These are phyloP conservation scores for Podospora tetraspora DNA, from an alignment of 495 filamentous ascomycete genomes.

Conservation along the genomic window DNA sequence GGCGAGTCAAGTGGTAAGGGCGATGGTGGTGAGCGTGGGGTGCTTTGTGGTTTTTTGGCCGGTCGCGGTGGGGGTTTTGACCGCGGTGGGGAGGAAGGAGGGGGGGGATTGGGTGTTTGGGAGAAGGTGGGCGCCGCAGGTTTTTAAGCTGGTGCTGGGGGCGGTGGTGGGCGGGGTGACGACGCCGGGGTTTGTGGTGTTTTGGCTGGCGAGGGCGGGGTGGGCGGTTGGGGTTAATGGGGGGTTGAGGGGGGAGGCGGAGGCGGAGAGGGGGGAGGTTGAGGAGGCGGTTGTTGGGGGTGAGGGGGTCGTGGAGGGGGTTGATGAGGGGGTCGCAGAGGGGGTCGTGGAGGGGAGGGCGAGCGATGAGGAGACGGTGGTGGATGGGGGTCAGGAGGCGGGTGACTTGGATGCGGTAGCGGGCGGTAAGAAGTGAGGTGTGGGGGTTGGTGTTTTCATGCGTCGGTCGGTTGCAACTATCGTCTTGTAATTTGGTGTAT, in stretches of 20 bases:
- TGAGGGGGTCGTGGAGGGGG: background rate
- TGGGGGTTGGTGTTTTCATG: background rate
- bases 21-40: conserved; percentile 27
- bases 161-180: conserved; percentile 33
- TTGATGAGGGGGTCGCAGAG: background rate
- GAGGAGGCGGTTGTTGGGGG: background rate
- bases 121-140: conserved; percentile 35
- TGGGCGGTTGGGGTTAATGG: conserved; percentile 27
- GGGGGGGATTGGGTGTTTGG: conserved; percentile 38
- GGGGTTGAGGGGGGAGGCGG: background rate
- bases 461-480: background rate
- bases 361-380: background rate
- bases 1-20: conserved; percentile 20
- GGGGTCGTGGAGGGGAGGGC: background rate
- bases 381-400: background rate
- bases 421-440: background rate
- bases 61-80: conserved; percentile 28
- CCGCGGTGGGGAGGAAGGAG: conserved; percentile 17
- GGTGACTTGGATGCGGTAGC: background rate
- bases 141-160: conserved; percentile 42
- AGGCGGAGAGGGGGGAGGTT: background rate
- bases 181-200: conserved; percentile 37
- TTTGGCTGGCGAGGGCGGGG: conserved; percentile 39
- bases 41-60: conserved; percentile 26
- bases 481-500: background rate